Evolutionary conservation across 129 eudicot genomes (phyloP).

Genomic region (sunflower (Helianthus annuus)): HanXRQr2.0-SUNRISE NC_035435.2:154065396-154065895

Average conservation of each 20-base stretch:
- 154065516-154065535: background rate
- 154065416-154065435: no score
- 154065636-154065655: constrained; percentile 46
- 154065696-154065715: constrained; percentile 53
- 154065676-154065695: constrained; percentile 44
- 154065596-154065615: constrained; percentile 6
- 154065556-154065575: background rate
- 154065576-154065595: background rate
- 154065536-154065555: background rate
- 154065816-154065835: constrained; percentile 75
- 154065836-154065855: constrained; percentile 68
- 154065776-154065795: constrained; percentile 65
- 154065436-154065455: background rate
- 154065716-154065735: constrained; percentile 72
- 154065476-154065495: background rate
- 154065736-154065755: constrained; percentile 53
- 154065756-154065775: constrained; percentile 53
- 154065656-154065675: constrained; percentile 66
- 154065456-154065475: background rate
- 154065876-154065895: constrained; percentile 75
- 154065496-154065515: background rate
- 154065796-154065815: constrained; percentile 57
- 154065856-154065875: constrained; percentile 51
- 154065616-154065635: constrained; percentile 11
- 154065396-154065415: no score